A percentile compares a stretch with the other conserved stretches of the same genome.
Conservation (phyloP, 2,329 filamentous ascomycete species). For the Alternaria incomplexa region DNA sequence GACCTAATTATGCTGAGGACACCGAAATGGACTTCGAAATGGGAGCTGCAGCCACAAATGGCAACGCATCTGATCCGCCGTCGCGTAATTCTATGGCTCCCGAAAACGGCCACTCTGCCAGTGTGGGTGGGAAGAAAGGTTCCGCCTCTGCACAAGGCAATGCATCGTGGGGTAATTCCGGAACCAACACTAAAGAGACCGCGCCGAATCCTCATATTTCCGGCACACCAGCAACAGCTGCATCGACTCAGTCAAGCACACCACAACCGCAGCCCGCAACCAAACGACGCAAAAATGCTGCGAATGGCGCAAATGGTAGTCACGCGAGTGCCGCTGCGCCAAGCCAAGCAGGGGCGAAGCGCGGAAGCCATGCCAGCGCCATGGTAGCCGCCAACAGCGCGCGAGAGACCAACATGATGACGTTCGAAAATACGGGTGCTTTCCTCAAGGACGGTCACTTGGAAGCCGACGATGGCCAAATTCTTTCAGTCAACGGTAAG, state of each 20-base stretch:
- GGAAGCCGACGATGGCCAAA: slow-evolving; percentile 88
- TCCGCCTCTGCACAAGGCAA: slow-evolving; percentile 49
- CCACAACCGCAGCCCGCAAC: slow-evolving; percentile 40
- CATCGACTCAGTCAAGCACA: slow-evolving; percentile 47
- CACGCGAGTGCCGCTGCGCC: slow-evolving; percentile 47
- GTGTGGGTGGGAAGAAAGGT: slow-evolving; percentile 47
- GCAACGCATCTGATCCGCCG: slow-evolving; percentile 54
- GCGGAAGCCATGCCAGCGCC: slow-evolving; percentile 39
- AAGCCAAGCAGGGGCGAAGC: slow-evolving; percentile 47
- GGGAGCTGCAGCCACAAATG: slow-evolving; percentile 63
- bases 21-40: slow-evolving; percentile 88
- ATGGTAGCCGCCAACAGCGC: slow-evolving; percentile 48
- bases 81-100: slow-evolving; percentile 44
- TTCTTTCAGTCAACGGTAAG: slow-evolving; percentile 82
- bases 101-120: slow-evolving; percentile 41
- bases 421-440: slow-evolving; percentile 75
- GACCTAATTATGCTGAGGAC: slow-evolving; percentile 96
- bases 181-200: slow-evolving; percentile 44
- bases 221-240: slow-evolving; percentile 65
- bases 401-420: slow-evolving; percentile 84
- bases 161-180: slow-evolving; percentile 47
- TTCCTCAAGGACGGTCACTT: slow-evolving; percentile 77
- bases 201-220: slow-evolving; percentile 53
- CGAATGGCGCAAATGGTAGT: slow-evolving; percentile 42
- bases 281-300: slow-evolving; percentile 85